phyloP scores from a whole-genome alignment of 2,329 filamentous ascomycete species.

The Dendryphion nanum region DNA sequence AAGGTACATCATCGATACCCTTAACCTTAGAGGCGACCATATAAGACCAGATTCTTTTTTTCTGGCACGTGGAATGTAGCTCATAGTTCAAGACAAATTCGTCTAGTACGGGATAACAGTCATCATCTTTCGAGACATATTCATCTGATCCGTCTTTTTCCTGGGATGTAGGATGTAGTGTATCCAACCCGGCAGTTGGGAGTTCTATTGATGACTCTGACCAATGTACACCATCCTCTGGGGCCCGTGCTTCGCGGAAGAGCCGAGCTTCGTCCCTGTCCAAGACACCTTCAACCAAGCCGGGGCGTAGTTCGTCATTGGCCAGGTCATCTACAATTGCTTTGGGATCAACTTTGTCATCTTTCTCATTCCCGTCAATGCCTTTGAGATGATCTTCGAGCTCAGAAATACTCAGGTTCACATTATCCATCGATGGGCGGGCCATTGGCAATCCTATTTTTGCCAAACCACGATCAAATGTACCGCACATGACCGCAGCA shows the following conservation, averaged over 20 bases:
- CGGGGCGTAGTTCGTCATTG: neutral
- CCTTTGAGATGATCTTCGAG: neutral
- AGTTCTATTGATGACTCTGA: too few relatives aligned
- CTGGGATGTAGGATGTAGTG: too few relatives aligned
- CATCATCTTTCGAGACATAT: too few relatives aligned
- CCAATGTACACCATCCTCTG: neutral
- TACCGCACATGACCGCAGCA: neutral
- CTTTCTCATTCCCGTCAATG: neutral
- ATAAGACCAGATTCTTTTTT: too few relatives aligned
- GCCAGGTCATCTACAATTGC: neutral
- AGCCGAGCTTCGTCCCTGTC: neutral
- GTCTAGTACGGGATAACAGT: too few relatives aligned
- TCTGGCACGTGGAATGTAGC: too few relatives aligned
- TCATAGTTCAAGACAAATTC: too few relatives aligned
- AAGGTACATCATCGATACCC: too few relatives aligned
- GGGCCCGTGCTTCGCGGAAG: neutral
- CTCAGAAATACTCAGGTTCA: neutral
- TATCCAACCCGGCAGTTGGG: too few relatives aligned
- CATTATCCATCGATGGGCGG: neutral
- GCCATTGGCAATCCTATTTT: neutral
- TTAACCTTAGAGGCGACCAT: too few relatives aligned
- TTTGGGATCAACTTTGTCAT: neutral
- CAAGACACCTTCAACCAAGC: neutral
- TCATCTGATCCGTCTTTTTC: too few relatives aligned
- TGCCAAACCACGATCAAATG: neutral